Base-by-base conservation (phyloP, 2,329 filamentous ascomycete genomes). In the Colletotrichum lentis region DNA sequence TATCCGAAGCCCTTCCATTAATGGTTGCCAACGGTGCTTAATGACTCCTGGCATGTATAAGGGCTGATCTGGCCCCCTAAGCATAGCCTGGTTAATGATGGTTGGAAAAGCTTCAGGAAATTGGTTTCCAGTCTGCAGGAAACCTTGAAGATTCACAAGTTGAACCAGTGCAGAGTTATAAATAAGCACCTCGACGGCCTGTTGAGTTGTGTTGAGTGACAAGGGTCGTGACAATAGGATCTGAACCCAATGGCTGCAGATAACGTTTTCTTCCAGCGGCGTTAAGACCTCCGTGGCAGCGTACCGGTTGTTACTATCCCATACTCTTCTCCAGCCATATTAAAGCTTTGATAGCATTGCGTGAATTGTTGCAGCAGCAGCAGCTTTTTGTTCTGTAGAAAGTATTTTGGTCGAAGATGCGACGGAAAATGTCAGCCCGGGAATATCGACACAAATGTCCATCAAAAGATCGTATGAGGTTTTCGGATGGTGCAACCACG, bases 1-100 rank as follows among this genome's bases (percentile, higher is more conserved):
- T 12, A 67, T 27, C 46, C 61, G 53, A 10, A 67, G 11, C 1
- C n/a, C 61, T 35, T 67, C 64, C 3, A 64, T 44, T 5, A 37
- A 35, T 7, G 64, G 64, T 49, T 67, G 64, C 64, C 64, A 67
- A 12, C 35, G 44, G 16, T 65, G 31, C 27, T 59, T 54, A 2
- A 65, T 5, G 0, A 64, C 61, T 8, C 64, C 6, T n/a, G 64
- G 64, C 39, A 39, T 64, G 20, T 67, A 67, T 1, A 67, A 14
- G 4, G 46, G 53, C 5, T 24, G 37, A 8, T 46, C 16, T 8
- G 31, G 27, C 12, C 20, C 7, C 39, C 59, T 64, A 3, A 18
- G 22, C 1, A 65, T 7, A 3, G 43, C 16, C 5, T 4, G 5
- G 11, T 53, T 53, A 5, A 20, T 24, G 1, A 47, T 31, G 4